These are phyloP conservation scores for Annulohypoxylon maeteangense DNA, from an alignment of 495 filamentous ascomycete genomes.

Conservation along the genomic window DNA sequence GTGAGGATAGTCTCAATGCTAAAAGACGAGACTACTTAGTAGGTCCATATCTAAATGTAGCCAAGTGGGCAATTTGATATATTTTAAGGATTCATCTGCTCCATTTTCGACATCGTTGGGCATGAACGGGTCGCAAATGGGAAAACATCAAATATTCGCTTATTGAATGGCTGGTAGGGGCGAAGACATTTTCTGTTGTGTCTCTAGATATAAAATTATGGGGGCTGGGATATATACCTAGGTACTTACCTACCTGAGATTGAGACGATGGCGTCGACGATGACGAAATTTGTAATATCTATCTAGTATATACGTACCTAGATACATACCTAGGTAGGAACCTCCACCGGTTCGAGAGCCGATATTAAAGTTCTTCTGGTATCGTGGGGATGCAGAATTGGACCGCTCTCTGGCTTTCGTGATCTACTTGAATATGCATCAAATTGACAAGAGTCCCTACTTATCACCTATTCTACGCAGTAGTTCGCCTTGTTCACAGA, in stretches of 20 bases:
- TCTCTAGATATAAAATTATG: neutral
- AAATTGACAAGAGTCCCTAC: neutral
- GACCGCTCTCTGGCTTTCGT: neutral
- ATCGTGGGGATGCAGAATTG: constrained; percentile 13
- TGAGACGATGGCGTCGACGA: neutral
- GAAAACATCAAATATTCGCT: neutral
- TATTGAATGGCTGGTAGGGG: neutral
- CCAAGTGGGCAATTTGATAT: neutral
- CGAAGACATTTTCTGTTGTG: neutral
- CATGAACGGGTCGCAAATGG: neutral
- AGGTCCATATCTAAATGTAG: neutral
- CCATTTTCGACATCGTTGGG: neutral
- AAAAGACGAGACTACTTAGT: neutral
- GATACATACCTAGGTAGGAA: no score
- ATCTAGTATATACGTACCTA: no score
- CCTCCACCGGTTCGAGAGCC: neutral
- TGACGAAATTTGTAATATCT: constrained; percentile 7
- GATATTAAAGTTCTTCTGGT: neutral
- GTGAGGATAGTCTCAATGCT: neutral
- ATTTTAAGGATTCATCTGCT: neutral
- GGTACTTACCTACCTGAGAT: neutral
- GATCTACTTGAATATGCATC: neutral
- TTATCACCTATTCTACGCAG: neutral
- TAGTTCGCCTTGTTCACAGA: neutral
- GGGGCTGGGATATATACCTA: neutral